These are phyloP conservation scores for Dactylella cylindrospora DNA, from an alignment of 2,329 filamentous ascomycete species.

Conservation along the genomic window DNA sequence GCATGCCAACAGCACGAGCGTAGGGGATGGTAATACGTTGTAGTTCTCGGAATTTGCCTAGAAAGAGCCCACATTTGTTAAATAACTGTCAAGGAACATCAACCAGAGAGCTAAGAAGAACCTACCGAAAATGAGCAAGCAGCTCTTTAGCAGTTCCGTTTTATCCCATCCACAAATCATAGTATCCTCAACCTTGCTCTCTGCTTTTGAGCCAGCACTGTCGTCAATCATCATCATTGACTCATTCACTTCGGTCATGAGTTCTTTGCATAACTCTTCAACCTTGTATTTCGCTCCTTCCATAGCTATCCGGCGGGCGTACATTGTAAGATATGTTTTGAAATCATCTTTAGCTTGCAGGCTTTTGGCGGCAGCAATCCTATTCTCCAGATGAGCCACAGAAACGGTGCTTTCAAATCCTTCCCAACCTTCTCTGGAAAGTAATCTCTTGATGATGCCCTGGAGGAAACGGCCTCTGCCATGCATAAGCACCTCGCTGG, in stretches of 20 bases:
- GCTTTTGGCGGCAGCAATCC: conserved; percentile 83
- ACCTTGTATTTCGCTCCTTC: conserved; percentile 86
- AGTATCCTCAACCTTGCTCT: conserved; percentile 58
- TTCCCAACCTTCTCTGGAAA: conserved; percentile 88
- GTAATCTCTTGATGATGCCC: conserved; percentile 81
- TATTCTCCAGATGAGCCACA: conserved; percentile 91
- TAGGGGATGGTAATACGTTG: conserved; percentile 95
- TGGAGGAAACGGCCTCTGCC: conserved; percentile 90
- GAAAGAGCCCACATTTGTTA: conserved; percentile 49
- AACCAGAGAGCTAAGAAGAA: conserved; percentile 46
- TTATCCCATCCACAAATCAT: conserved; percentile 88
- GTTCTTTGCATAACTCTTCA: conserved; percentile 80
- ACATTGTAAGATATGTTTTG: conserved; percentile 93
- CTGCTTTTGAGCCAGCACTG: conserved; percentile 52
- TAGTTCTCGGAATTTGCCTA: conserved; percentile 92
- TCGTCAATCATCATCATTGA: conserved; percentile 59
- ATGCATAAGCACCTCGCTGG: conserved; percentile 85
- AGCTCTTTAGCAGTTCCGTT: conserved; percentile 81
- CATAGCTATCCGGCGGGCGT: conserved; percentile 89
- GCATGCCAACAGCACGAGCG: conserved; percentile 73
- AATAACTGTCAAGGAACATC: conserved; percentile 42
- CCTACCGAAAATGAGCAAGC: conserved; percentile 88
- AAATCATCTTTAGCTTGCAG: conserved; percentile 89
- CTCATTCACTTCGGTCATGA: conserved; percentile 70
- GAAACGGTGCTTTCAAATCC: conserved; percentile 87